A percentile compares a stretch with the other conserved stretches of the same genome.
Evolutionary conservation across 1,284 basidiomycete species (phyloP).

Genomic region (Fomes fomentarius): DNA sequence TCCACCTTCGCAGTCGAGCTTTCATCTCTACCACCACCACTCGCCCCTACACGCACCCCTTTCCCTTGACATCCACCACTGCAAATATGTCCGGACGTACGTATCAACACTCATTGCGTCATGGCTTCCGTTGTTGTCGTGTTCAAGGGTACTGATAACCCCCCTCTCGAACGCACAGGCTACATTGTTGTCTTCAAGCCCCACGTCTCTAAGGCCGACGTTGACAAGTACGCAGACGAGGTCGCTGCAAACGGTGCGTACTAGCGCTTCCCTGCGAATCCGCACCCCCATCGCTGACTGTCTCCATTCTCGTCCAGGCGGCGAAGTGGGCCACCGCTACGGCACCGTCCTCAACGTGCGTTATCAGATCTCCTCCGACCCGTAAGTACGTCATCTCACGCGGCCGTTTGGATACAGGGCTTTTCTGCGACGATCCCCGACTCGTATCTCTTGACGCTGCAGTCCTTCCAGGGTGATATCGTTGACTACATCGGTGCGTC

Average conservation of each 20-base stretch:
- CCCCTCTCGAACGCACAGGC: slow-evolving; percentile 32
- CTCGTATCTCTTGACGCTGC: slow-evolving; percentile 38
- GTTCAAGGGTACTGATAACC: neutral
- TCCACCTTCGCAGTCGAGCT: neutral
- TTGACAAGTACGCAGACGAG: slow-evolving; percentile 45
- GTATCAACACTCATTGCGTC: slow-evolving; percentile 8
- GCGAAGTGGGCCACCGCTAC: slow-evolving; percentile 45
- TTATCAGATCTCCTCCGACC: neutral
- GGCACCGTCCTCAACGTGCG: slow-evolving; percentile 39
- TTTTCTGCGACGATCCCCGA: slow-evolving; percentile 56
- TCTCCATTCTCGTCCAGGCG: slow-evolving; percentile 38
- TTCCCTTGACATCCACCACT: neutral
- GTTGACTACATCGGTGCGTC: slow-evolving; percentile 59
- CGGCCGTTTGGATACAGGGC: slow-evolving; percentile 41
- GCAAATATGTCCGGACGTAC: slow-evolving; percentile 29
- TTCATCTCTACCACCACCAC: slow-evolving; percentile 8
- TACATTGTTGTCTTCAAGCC: slow-evolving; percentile 67
- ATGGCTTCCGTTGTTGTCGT: neutral
- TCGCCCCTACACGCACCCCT: neutral
- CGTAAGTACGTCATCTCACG: neutral
- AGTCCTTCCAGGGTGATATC: slow-evolving; percentile 40
- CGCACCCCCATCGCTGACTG: neutral
- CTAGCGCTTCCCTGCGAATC: neutral
- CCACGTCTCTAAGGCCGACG: slow-evolving; percentile 41
- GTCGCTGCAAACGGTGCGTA: slow-evolving; percentile 44